Conservation (phyloP, 371 early-diverging fungal genomes). For the Dinochytrium kinnereticum region DNA sequence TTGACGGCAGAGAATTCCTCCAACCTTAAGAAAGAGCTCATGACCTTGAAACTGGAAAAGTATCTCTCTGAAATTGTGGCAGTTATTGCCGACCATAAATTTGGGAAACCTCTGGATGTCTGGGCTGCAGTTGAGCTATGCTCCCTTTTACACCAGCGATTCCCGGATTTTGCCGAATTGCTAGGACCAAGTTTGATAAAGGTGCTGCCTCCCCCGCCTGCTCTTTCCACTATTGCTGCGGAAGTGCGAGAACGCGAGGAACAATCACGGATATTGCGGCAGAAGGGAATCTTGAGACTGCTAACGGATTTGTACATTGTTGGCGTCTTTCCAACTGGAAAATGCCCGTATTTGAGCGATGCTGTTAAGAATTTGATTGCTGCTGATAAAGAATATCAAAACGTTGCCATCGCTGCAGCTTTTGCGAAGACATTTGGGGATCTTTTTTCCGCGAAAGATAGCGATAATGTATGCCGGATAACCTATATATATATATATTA, state of each 20-base stretch:
- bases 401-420: constrained; percentile 75
- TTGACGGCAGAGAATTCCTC: constrained; percentile 75
- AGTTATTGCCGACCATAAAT: constrained; percentile 81
- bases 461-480: no score
- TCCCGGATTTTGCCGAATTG: constrained; percentile 77
- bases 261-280: constrained; percentile 67
- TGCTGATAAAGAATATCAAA: constrained; percentile 52
- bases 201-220: constrained; percentile 69
- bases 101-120: constrained; percentile 75
- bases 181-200: constrained; percentile 69
- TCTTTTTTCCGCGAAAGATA: no score
- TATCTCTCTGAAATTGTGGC: constrained; percentile 91
- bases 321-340: constrained; percentile 50
- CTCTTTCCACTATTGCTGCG: neutral
- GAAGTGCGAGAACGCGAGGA: constrained; percentile 80
- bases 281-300: constrained; percentile 74
- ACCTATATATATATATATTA: no score
- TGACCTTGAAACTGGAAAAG: constrained; percentile 89
- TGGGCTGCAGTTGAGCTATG: constrained; percentile 83
- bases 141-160: constrained; percentile 90
- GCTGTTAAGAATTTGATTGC: neutral
- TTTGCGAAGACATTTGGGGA: constrained; percentile 75
- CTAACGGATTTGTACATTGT: constrained; percentile 84
- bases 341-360: constrained; percentile 21
- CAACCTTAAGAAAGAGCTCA: constrained; percentile 81